Conservation (phyloP, 495 filamentous ascomycete genomes). For the Penicillium pancosmium region DNA sequence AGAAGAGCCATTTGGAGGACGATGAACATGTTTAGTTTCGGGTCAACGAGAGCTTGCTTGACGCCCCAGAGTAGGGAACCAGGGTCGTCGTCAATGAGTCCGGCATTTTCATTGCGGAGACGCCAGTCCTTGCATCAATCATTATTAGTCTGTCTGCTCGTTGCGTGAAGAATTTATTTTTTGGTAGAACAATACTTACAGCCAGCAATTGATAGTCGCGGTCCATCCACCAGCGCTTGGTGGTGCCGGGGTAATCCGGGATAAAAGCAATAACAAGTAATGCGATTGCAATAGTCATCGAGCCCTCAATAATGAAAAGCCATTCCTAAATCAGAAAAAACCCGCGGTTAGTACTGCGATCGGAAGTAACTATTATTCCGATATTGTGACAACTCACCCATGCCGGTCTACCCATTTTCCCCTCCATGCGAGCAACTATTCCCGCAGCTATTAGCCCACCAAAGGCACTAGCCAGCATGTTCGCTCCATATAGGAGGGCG, state of each 20-base stretch:
- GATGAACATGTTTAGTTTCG: conserved; percentile 18
- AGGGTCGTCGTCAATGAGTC: conserved; percentile 12
- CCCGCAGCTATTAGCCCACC: conserved; percentile 61
- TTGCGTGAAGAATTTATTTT: no score
- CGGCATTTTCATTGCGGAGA: conserved; percentile 17
- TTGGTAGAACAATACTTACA: conserved; percentile 3
- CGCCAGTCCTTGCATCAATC: conserved; percentile 12
- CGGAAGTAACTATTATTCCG: not conserved
- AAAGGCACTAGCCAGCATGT: conserved; percentile 58
- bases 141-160: not conserved
- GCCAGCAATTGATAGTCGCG: conserved; percentile 15
- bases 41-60: conserved; percentile 15
- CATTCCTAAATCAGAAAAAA: conserved; percentile 7
- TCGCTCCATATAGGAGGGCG: conserved; percentile 56
- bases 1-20: conserved; percentile 17
- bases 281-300: conserved; percentile 13
- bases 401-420: conserved; percentile 15
- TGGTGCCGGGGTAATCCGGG: conserved; percentile 10
- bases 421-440: conserved; percentile 16
- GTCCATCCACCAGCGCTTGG: conserved; percentile 14
- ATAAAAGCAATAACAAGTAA: conserved; percentile 12
- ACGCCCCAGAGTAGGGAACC: conserved; percentile 14
- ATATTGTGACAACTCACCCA: conserved; percentile 8
- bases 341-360: not conserved
- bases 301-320: conserved; percentile 17